Base-by-base conservation (phyloP, 768 basidiomycete species). In the Suillus variegatus region DNA sequence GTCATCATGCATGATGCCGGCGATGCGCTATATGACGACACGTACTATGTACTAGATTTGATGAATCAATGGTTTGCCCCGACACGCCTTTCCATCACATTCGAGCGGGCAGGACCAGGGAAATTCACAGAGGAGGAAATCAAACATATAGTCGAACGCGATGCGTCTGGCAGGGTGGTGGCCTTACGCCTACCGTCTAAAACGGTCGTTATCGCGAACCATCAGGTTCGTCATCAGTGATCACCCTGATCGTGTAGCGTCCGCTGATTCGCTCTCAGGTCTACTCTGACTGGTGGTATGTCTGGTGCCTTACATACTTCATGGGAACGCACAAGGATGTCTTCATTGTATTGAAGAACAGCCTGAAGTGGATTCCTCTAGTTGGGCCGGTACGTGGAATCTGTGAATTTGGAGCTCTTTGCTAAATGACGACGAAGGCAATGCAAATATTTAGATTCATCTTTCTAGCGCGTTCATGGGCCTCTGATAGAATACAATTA, bases 381-480 rank as follows among this genome's bases (percentile, higher is more conserved):
- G 75, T 95, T 35, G 97, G 97, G 16, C 94, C 93, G 90, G 95
- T 95, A 77, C 63, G 85, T 72, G 60, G 13, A 61, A 43, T 60
- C 57, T 61, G 60, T 40, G 20, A 32, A 52, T 51, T 55, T 38
- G 12, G n/a, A 46, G 12, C 35, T 44, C 64, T 58, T 44, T 40
- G 25, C 58, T 67, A 72, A 36, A 71, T 58, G 40, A 40, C 22
- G 44, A 47, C 12, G 16, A 57, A 94, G 93, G 91, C 86, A 64
- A 98, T 97, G 94, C 94, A 92, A 85, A 90, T 95, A 80, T 97
- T 88, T 78, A 83, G 89, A 65, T 99, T 99, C 77, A 94, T 98
- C 65, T 98, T 98, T 77, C 85, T 98, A 28, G 88, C 90, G 20
- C 89, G 95, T 43, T 94, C 92, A 25, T 97, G 95, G 96, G 90